phyloP scores from a whole-genome alignment of 129 eudicot genomes.

The Arctium minus region DNA sequence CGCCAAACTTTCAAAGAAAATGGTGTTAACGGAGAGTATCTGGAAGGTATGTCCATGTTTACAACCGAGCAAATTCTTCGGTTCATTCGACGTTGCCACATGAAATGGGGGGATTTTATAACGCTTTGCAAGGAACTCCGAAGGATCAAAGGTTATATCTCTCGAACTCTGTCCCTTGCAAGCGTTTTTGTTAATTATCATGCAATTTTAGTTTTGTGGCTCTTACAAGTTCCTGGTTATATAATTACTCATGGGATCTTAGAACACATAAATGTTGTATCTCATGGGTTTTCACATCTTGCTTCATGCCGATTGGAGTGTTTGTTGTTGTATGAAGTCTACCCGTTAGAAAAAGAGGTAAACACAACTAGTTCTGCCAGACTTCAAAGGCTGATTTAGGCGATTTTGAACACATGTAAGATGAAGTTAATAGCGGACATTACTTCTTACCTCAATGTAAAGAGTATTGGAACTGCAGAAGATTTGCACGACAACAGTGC shows the following conservation, averaged over 20 bases:
- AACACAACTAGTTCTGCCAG: too few relatives aligned
- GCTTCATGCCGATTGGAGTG: neutral
- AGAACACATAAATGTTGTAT: neutral
- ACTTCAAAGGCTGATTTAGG: too few relatives aligned
- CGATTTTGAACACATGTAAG: too few relatives aligned
- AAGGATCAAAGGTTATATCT: slow-evolving; percentile 82
- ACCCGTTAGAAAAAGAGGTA: neutral
- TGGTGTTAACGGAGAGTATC: slow-evolving; percentile 95
- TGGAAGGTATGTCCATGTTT: slow-evolving; percentile 99
- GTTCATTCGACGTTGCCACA: slow-evolving; percentile 96
- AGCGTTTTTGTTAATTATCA: neutral
- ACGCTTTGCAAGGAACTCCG: slow-evolving; percentile 98
- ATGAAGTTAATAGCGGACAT: too few relatives aligned
- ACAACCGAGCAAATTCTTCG: slow-evolving; percentile 98
- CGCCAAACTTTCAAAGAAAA: slow-evolving; percentile 85
- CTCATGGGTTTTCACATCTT: neutral
- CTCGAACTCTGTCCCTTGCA: slow-evolving; percentile 6
- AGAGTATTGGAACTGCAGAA: too few relatives aligned
- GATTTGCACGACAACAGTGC: too few relatives aligned
- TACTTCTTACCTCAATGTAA: too few relatives aligned
- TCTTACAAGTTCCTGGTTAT: neutral
- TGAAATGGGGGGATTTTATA: slow-evolving; percentile 99
- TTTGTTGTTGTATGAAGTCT: neutral
- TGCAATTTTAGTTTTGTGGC: neutral
- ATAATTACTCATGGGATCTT: neutral